Evolutionary conservation across 2,329 filamentous ascomycete species (phyloP).

Genomic region (Talaromyces sp.): DNA sequence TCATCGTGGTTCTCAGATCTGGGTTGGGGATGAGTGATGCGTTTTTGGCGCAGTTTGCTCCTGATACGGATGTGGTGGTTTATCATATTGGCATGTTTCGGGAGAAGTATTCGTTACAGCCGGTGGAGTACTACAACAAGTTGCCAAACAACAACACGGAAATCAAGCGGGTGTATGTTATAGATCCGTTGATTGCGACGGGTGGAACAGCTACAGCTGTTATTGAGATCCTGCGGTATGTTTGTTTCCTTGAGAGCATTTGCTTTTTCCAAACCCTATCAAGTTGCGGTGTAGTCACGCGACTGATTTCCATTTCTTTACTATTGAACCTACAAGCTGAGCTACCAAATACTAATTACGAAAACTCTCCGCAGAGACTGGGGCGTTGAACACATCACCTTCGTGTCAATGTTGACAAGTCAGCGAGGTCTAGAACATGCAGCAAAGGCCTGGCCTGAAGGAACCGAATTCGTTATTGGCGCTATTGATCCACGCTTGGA

Average conservation of each 20-base stretch:
- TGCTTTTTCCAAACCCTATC: constrained; percentile 1
- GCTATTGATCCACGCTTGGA: constrained; percentile 28
- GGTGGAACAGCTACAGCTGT: constrained; percentile 30
- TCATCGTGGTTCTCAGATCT: constrained; percentile 37
- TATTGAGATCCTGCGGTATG: constrained; percentile 29
- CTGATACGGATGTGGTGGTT: constrained; percentile 28
- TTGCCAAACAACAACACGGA: constrained; percentile 27
- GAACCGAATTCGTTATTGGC: constrained; percentile 29
- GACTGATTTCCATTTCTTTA: background rate
- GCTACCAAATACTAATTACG: background rate
- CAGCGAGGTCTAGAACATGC: constrained; percentile 25
- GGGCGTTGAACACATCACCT: constrained; percentile 30
- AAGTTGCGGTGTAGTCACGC: constrained; percentile 16
- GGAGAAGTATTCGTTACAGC: constrained; percentile 28
- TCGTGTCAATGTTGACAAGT: constrained; percentile 29
- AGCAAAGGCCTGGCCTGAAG: constrained; percentile 29
- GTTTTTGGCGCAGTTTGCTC: constrained; percentile 31
- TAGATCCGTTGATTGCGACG: constrained; percentile 32
- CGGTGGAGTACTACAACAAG: constrained; percentile 35
- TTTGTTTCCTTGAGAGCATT: background rate
- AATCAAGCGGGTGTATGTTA: constrained; percentile 28
- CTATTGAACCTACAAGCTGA: background rate
- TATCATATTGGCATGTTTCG: constrained; percentile 34
- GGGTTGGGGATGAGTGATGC: constrained; percentile 42
- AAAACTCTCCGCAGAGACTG: constrained; percentile 25